Conservation (phyloP, 1,284 basidiomycete genomes). For the Austroboletus sp. region DNA sequence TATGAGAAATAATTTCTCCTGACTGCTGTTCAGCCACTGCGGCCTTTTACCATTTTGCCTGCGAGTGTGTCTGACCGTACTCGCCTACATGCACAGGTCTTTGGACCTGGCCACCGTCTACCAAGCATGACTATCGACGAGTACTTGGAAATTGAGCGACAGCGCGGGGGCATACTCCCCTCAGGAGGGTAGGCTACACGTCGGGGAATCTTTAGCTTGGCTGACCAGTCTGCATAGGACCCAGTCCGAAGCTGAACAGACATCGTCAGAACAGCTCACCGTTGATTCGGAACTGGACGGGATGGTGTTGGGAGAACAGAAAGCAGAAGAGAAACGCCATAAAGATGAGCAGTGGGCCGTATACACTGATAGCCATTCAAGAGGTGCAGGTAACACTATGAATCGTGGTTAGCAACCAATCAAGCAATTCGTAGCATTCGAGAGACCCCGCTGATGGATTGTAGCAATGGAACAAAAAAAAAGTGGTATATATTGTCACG, state of each 20-base stretch:
- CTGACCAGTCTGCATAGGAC: slow-evolving; percentile 41
- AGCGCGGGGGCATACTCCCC: slow-evolving; percentile 80
- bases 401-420: slow-evolving; percentile 64
- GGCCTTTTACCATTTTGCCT: slow-evolving; percentile 89
- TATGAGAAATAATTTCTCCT: neutral
- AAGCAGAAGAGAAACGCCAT: slow-evolving; percentile 67
- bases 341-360: slow-evolving; percentile 85
- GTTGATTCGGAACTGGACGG: slow-evolving; percentile 83
- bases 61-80: slow-evolving; percentile 60
- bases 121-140: slow-evolving; percentile 97
- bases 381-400: slow-evolving; percentile 90
- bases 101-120: slow-evolving; percentile 77
- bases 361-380: slow-evolving; percentile 74
- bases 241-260: slow-evolving; percentile 60
- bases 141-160: slow-evolving; percentile 81
- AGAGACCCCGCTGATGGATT: slow-evolving; percentile 6
- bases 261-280: slow-evolving; percentile 69
- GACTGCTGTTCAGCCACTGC: slow-evolving; percentile 51
- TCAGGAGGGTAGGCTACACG: slow-evolving; percentile 68
- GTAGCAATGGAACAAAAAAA: slow-evolving; percentile 18
- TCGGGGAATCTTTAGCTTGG: slow-evolving; percentile 2
- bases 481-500: slow-evolving; percentile 30
- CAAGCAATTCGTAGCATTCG: slow-evolving; percentile 7
- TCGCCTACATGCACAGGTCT: slow-evolving; percentile 73
- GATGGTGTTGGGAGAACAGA: slow-evolving; percentile 60